Evolutionary conservation across 768 basidiomycete species (phyloP), one percentile per base, ranked within the genome.

Genomic region (Lactarius indigo): DNA sequence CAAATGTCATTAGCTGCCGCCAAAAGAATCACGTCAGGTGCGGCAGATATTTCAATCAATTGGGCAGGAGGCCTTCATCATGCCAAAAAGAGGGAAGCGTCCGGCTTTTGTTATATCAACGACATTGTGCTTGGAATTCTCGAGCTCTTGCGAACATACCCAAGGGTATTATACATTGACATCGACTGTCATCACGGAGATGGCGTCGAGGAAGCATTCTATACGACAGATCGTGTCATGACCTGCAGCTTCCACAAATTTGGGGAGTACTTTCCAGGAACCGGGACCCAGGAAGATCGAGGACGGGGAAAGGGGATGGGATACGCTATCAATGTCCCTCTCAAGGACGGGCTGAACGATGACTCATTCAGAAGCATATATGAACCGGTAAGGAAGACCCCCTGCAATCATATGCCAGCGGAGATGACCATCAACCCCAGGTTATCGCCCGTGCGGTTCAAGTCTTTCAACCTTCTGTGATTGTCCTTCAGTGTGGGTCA

Each of bases 1-100:
- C 57, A 12, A 31, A 50, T 28, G 20, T n/a, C 18, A 39, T 26
- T 65, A 94, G 93, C 84, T 72, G 94, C 91, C 17, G 92, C 96
- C 0, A 85, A 92, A 69, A 82, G 89, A 26, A 82, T 98, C 66
- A 83, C 90, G 57, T 84, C 85, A 4, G 95, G 95, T 2, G 82
- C 89, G 1, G 83, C 94, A 2, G 90, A 92, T 71, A 86, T 91
- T 57, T 88, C 89, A 0, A 92, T 98, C 69, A 97, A 98, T 78
- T 98, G 96, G 97, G 94, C 97, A 0, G 97, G 97, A 10, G 97
- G 97, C 2, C 83, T 99, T 4, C 97, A 99, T 78, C 97, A 99
- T 76, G 97, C 97, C n/a, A 99, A 99, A 80, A 98, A 98, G 76
- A 86, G 92, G 63, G 97, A 98, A 79, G 97, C 96, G 0, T 92